phyloP scores from a whole-genome alignment of 192 early-diverging fungal species.

The Gryganskiella cystojenkinii region DNA sequence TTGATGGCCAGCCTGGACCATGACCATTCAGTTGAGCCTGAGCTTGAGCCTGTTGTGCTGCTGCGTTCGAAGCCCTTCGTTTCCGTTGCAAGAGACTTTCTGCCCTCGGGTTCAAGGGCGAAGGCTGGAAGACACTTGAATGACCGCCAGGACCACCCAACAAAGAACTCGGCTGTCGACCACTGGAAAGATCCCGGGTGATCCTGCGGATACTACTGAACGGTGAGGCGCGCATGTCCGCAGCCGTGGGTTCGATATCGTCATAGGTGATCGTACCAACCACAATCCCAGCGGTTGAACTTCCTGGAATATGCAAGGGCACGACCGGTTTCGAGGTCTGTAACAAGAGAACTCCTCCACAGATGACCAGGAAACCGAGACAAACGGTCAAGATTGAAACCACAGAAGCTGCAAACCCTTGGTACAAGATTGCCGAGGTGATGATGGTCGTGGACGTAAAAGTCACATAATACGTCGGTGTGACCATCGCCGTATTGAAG shows the following conservation, averaged over 20 bases:
- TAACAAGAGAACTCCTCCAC: slow-evolving; percentile 88
- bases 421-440: slow-evolving; percentile 88
- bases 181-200: slow-evolving; percentile 24
- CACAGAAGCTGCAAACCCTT: slow-evolving; percentile 79
- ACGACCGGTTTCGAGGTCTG: slow-evolving; percentile 55
- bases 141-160: slow-evolving; percentile 1
- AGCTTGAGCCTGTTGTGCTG: background rate
- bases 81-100: slow-evolving; percentile 47
- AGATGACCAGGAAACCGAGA: slow-evolving; percentile 89
- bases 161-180: slow-evolving; percentile 28
- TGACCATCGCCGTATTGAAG: slow-evolving; percentile 91
- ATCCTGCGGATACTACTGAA: slow-evolving; percentile 48
- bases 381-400: slow-evolving; percentile 83
- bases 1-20: slow-evolving; percentile 6
- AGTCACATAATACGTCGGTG: slow-evolving; percentile 92
- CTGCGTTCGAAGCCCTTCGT: slow-evolving; percentile 40
- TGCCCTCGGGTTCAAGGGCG: slow-evolving; percentile 37
- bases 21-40: too few species aligned
- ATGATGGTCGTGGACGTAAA: slow-evolving; percentile 95
- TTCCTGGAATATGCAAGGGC: slow-evolving; percentile 29
- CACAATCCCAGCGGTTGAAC: slow-evolving; percentile 8
- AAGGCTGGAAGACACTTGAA: slow-evolving; percentile 28
- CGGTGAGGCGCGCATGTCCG: slow-evolving; percentile 50
- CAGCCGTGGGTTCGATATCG: slow-evolving; percentile 43
- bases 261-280: slow-evolving; percentile 37